Evolutionary conservation across 345 rosid species (phyloP), one percentile per base, ranked within the genome.

Genomic region (Physaria fendleri): DNA sequence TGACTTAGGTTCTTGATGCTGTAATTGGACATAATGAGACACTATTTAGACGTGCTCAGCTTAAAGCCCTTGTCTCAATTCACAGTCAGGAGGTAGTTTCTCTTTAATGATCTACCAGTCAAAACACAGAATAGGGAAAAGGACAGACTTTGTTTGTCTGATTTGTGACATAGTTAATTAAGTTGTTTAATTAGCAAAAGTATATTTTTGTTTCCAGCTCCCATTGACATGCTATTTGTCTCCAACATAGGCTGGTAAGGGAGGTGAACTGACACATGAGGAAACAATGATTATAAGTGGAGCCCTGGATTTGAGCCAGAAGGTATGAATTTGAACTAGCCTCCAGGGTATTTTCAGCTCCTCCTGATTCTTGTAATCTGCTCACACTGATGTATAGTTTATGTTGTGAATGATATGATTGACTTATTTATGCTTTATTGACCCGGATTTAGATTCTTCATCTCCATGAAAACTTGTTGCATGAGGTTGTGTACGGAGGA

Each of bases 201-300:
- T 41, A 4, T 2, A 4, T 2, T 56, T 50, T 65, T 51, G 30
- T 64, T 56, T 62, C 56, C 66, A 60, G 61, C 65, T 68, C 65
- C 25, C 12, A 6, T 27, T 74, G 49, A 59, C 65, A 30, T 76
- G 37, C 29, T 41, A 34, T 54, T 78, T 57, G 38, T 65, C 39
- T 59, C 35, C 50, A 60, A 57, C 68, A 45, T 69, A 89, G 99
- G 99, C 99, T 68, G 99, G 97, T 40, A 87, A 83, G 66, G 99
- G 99, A 7, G 99, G 99, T 64, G 99, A 93, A 70, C 91, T 93
- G 62, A 86, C 97, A 10, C 99, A 85, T 62, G 99, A 93, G 63
- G 97, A 93, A 81, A 79, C 94, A 47, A 89, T 89, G 74, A 88
- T 92, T 65, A 92, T 88, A 62, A 88, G 97, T 64, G 98, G 98